phyloP scores from a whole-genome alignment of 371 early-diverging fungal genomes.

The Dinochytrium kinnereticum region DNA sequence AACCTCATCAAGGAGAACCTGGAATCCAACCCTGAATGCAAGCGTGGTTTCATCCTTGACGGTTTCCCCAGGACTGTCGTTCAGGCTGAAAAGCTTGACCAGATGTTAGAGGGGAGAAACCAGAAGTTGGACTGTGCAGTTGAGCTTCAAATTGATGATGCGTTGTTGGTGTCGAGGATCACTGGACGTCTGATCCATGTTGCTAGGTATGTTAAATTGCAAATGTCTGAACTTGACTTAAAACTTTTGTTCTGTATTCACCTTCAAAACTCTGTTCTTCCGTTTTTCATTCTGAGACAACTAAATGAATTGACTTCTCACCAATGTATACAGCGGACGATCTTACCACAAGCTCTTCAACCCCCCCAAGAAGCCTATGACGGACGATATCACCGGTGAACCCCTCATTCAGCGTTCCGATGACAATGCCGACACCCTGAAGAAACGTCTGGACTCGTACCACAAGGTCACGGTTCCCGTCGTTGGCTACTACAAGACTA shows the following conservation, averaged over 20 bases:
- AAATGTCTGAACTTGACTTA: no score
- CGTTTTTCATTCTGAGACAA: conserved; percentile 12
- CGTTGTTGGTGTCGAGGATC: conserved; percentile 91
- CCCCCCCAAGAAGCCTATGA: conserved; percentile 91
- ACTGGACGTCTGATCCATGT: conserved; percentile 96
- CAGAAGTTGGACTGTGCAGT: conserved; percentile 89
- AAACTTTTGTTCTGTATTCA: no score
- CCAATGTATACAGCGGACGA: no score
- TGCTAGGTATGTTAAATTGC: no score
- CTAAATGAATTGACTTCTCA: no score
- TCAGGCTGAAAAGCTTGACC: conserved; percentile 98
- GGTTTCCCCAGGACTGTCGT: conserved; percentile 99
- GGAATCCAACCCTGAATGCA: conserved; percentile 88
- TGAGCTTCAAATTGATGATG: conserved; percentile 94
- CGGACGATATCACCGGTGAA: conserved; percentile 96
- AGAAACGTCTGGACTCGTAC: conserved; percentile 93
- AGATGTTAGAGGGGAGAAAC: conserved; percentile 83
- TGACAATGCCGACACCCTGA: conserved; percentile 94
- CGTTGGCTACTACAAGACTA: conserved; percentile 92
- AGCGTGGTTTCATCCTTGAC: conserved; percentile 99
- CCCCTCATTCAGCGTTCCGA: conserved; percentile 96
- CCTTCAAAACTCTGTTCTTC: no score
- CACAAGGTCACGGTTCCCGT: conserved; percentile 98
- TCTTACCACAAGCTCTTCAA: conserved; percentile 94
- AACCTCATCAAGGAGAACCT: conserved; percentile 95